A percentile compares a stretch with the other conserved stretches of the same genome.
Conservation (phyloP, 2,329 filamentous ascomycete genomes). For the Aspergillus transmontanensis region DNA sequence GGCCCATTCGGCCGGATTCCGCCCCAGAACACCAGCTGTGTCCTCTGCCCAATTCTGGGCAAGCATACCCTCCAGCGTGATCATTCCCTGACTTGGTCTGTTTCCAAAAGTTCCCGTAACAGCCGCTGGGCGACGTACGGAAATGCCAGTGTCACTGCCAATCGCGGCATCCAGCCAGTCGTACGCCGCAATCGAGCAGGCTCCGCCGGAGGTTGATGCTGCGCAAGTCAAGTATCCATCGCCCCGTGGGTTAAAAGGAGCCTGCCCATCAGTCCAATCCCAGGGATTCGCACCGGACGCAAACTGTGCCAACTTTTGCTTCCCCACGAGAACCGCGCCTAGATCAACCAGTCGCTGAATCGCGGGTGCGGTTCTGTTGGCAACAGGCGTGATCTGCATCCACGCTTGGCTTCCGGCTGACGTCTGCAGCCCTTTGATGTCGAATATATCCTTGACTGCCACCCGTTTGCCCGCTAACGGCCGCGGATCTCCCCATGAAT, state of each 20-base stretch:
- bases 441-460: slow-evolving; percentile 41
- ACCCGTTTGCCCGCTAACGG: slow-evolving; percentile 38
- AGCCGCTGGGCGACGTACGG: slow-evolving; percentile 50
- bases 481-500: slow-evolving; percentile 31
- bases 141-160: slow-evolving; percentile 48
- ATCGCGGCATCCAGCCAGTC: slow-evolving; percentile 45
- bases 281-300: slow-evolving; percentile 31
- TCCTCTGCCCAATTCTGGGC: slow-evolving; percentile 45
- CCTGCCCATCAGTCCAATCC: slow-evolving; percentile 26
- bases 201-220: slow-evolving; percentile 36
- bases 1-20: slow-evolving; percentile 26
- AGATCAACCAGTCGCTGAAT: slow-evolving; percentile 38
- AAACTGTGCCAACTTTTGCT: slow-evolving; percentile 40
- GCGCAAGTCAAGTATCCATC: slow-evolving; percentile 39
- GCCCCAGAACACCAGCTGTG: slow-evolving; percentile 46
- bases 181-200: slow-evolving; percentile 39
- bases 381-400: slow-evolving; percentile 24
- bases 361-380: slow-evolving; percentile 32
- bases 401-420: slow-evolving; percentile 37
- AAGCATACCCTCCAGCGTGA: slow-evolving; percentile 46
- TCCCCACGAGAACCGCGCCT: slow-evolving; percentile 39
- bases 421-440: slow-evolving; percentile 39
- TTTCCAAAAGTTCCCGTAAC: slow-evolving; percentile 51
- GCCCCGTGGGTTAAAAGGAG: slow-evolving; percentile 41
- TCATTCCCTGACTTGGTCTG: slow-evolving; percentile 46